Evolutionary conservation across 192 early-diverging fungal species (phyloP), one percentile per base, ranked within the genome.

Genomic region (Podila epigama): DNA sequence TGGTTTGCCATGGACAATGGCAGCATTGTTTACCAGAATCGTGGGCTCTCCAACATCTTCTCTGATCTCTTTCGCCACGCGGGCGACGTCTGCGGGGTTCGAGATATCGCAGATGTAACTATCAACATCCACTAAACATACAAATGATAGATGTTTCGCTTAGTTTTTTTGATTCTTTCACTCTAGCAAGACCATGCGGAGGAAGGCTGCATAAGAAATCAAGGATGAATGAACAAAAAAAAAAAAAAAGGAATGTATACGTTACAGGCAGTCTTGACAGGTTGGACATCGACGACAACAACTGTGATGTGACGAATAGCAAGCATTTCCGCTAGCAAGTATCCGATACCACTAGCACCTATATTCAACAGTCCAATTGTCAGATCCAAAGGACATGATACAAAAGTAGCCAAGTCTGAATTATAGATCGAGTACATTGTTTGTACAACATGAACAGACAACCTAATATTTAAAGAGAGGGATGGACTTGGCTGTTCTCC

Each of bases 1-100:
- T 18, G 81, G 70, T 69, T 88, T 89, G 29, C 86, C 89, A 54
- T 62, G 66, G 25, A 93, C 86, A 55, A 93, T 89, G 4, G 90
- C 94, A 18, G 92, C 94, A 72, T 94, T 94, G 77, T 94, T 94
- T 42, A 96, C 70, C 3, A 96, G 58, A 61, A 94, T 88, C 5
- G 92, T 96, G 15, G 92, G 91, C 53, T 89, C 72, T 15, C 92
- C 94, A 2, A 88, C 66, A 40, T 88, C 80, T 27, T 72, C 62
- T 2, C 75, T 69, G 27, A 88, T 82, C 32, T 80, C 62, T 34
- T 66, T 79, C 11, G 86, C 88, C 27, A 82, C 85, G 15, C 77
- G 60, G 35, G 80, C 69, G 50, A 91, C 82, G 11, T 69, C 59
- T 20, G 73, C 60, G 15, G 62, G 69, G 39, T 87, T 66, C 13